Percentiles rank a stretch among this genome's conserved stretches.
Evolutionary conservation across 345 rosid genomes (phyloP).

Genomic region (Hypericum androsaemum): DNA sequence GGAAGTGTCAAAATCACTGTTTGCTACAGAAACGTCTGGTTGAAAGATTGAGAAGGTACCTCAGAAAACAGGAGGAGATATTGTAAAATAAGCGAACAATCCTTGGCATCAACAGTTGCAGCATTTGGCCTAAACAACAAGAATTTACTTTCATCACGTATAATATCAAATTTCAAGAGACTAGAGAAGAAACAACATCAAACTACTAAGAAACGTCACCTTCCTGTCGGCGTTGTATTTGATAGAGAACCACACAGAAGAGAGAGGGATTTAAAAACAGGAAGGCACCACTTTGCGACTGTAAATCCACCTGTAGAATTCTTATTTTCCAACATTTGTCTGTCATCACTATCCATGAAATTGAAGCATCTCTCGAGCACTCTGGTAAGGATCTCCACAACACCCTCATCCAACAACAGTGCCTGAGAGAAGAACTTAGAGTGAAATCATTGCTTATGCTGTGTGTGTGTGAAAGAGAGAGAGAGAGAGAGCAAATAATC

Average conservation of each 20-base stretch:
- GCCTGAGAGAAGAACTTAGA: conserved; percentile 33
- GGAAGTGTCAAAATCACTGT: no score
- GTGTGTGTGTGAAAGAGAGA: conserved; percentile 1
- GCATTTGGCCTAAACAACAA: conserved; percentile 30
- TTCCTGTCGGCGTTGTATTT: conserved; percentile 26
- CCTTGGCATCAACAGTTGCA: conserved; percentile 47
- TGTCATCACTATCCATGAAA: conserved; percentile 43
- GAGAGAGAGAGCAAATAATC: background rate
- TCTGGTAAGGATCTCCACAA: conserved; percentile 41
- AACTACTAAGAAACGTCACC: conserved; percentile 51
- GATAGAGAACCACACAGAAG: conserved; percentile 46
- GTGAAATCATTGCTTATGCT: conserved; percentile 10
- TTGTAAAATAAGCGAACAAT: conserved; percentile 47
- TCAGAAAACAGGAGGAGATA: conserved; percentile 59
- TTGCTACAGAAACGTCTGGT: no score
- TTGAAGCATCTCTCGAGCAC: conserved; percentile 60
- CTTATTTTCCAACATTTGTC: conserved; percentile 33
- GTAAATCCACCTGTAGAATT: conserved; percentile 33
- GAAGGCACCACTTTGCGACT: conserved; percentile 55
- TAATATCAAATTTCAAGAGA: background rate
- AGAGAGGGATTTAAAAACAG: conserved; percentile 61
- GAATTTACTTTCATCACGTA: conserved; percentile 5
- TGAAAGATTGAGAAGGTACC: conserved; percentile 34
- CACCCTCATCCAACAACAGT: conserved; percentile 56
- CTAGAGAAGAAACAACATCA: conserved; percentile 11